Percentiles rank a stretch among this genome's conserved stretches.
These are phyloP conservation scores for Termitomyces sp. DNA, from an alignment of 768 basidiomycete species.

Conservation along the genomic window DNA sequence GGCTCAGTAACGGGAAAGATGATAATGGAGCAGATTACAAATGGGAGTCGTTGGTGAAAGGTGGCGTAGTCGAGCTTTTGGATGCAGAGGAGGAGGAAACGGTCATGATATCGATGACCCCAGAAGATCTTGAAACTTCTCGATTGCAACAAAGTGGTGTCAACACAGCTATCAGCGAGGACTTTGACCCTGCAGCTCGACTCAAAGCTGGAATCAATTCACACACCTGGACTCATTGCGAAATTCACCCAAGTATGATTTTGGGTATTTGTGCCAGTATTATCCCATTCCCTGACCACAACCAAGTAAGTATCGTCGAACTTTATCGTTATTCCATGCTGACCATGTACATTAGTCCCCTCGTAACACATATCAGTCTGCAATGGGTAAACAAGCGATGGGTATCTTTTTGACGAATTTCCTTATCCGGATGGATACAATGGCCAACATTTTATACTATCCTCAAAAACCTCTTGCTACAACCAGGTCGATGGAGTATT, in stretches of 20 bases:
- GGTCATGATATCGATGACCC: constrained; percentile 99
- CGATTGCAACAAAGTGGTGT: constrained; percentile 57
- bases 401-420: constrained; percentile 98
- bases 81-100: constrained; percentile 99
- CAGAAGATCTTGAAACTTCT: constrained; percentile 89
- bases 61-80: constrained; percentile 87
- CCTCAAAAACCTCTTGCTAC: constrained; percentile 99
- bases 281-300: constrained; percentile 99
- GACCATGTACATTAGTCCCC: constrained; percentile 61
- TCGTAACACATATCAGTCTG: constrained; percentile 99
- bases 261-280: constrained; percentile 98
- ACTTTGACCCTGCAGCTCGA: constrained; percentile 84
- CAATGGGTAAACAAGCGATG: constrained; percentile 99
- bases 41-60: constrained; percentile 82
- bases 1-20: constrained; percentile 53
- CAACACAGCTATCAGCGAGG: constrained; percentile 57
- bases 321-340: constrained; percentile 2
- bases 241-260: constrained; percentile 99
- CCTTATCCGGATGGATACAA: constrained; percentile 98
- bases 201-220: constrained; percentile 80
- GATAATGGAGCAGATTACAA: constrained; percentile 65
- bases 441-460: constrained; percentile 99
- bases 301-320: constrained; percentile 63
- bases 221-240: constrained; percentile 97
- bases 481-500: constrained; percentile 98